These are phyloP conservation scores for Yamadazyma mexicana DNA, from an alignment of 1,139 yeast species.

Conservation along the genomic window DNA sequence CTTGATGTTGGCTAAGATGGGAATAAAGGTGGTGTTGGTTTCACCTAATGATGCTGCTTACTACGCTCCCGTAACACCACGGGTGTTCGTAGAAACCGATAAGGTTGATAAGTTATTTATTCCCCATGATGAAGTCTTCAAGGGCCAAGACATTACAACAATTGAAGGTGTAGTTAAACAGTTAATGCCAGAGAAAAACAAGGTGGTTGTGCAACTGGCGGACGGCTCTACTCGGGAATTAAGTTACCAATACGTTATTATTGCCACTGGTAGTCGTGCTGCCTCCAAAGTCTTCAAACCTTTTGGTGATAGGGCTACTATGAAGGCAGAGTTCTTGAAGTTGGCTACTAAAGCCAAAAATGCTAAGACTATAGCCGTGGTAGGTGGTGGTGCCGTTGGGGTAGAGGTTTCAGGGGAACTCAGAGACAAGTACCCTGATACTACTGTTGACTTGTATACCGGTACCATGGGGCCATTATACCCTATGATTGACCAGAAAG, in stretches of 20 bases:
- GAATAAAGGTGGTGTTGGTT: conserved; percentile 11
- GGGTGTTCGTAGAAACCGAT: conserved; percentile 23
- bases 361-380: conserved; percentile 23
- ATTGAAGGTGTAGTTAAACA: conserved; percentile 19
- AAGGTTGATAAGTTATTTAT: conserved; percentile 14
- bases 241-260: conserved; percentile 24
- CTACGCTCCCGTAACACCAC: conserved; percentile 23
- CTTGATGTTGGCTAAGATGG: conserved; percentile 4
- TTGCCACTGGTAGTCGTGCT: conserved; percentile 28
- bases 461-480: conserved; percentile 21
- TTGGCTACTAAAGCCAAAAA: conserved; percentile 14
- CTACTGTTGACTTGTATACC: conserved; percentile 22
- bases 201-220: conserved; percentile 12
- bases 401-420: conserved; percentile 31
- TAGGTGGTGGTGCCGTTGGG: conserved; percentile 35
- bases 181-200: conserved; percentile 16
- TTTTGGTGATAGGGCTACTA: no score
- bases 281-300: conserved; percentile 21
- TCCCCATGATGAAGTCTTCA: conserved; percentile 13
- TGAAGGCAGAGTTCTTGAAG: conserved; percentile 8
- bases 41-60: conserved; percentile 20
- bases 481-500: conserved; percentile 14
- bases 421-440: conserved; percentile 16
- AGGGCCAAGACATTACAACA: conserved; percentile 6
- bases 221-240: conserved; percentile 12